phyloP scores from a whole-genome alignment of 257 asterid species.

The Verbena officinalis region DNA sequence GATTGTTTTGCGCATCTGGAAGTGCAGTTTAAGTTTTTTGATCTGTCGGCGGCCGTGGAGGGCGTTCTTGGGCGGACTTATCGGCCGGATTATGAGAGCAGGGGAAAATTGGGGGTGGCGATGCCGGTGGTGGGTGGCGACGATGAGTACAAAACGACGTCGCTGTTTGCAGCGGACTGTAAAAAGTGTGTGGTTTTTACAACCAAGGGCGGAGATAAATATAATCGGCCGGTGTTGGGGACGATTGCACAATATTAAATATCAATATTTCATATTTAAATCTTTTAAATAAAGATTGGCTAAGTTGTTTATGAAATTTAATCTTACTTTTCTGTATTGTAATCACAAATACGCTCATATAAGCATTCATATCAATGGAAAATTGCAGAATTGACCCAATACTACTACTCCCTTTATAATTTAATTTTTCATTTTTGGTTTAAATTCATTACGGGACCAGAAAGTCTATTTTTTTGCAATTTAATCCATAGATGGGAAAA shows the following conservation, averaged over 20 bases:
- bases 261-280: neutral
- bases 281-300: neutral
- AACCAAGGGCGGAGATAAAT: neutral
- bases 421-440: too few relatives aligned
- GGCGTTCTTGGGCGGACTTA: slow-evolving; percentile 66
- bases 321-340: neutral
- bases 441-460: too few relatives aligned
- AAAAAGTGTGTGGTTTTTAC: slow-evolving; percentile 33
- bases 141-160: slow-evolving; percentile 48
- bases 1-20: slow-evolving; percentile 67
- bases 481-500: too few relatives aligned
- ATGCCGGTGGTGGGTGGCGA: slow-evolving; percentile 73
- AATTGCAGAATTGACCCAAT: too few relatives aligned
- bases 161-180: slow-evolving; percentile 49
- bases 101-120: slow-evolving; percentile 50
- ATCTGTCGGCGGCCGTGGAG: slow-evolving; percentile 51
- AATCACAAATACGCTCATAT: neutral
- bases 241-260: neutral
- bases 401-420: too few relatives aligned
- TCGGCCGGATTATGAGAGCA: slow-evolving; percentile 52
- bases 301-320: slow-evolving; percentile 5
- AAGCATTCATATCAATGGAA: neutral
- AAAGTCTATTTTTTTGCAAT: too few relatives aligned
- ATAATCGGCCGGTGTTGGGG: neutral
- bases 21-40: slow-evolving; percentile 58